Evolutionary conservation across 192 early-diverging fungal species (phyloP), one percentile per base, ranked within the genome.

Genomic region (Umbelopsis isabellina): DNA sequence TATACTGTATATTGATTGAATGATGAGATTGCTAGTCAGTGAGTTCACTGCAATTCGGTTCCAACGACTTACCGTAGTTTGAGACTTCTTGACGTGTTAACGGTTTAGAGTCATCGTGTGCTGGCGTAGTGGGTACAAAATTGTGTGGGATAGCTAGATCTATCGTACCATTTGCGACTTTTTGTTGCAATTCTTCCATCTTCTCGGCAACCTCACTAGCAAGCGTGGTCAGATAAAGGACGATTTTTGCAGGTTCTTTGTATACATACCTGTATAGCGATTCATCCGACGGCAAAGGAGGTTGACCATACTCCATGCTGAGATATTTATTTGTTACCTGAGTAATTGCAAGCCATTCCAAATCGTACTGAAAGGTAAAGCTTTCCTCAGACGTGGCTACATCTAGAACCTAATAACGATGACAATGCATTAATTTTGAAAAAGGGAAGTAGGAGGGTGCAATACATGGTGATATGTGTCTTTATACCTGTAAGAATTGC

Each of bases 321-420:
- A 91, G 66, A 68, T 86, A 84, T n/a, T 78, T 75, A 35, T 90
- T 79, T 72, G 85, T 81, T 20, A 87, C 85, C 37, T 85, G 84
- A 44, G 88, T 85, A 47, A 95, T 92, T 2, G 92, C 89, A 9
- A 95, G 79, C 93, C 93, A 95, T 68, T 95, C 92, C 25, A 88
- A 82, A 68, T 94, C 93, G 69, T 98, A 98, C n/a, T 82, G 80
- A 53, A 99, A 87, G 47, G 85, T 84, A 0, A 83, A 45, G 0
- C 74, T 61, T 15, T 69, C 79, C 41, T 68, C 75, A 5, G 68
- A 45, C 45, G 83, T 76, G 2, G 87, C 80, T 49, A 84, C 53
- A 49, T 84, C 82, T n/a, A 84, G 37, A 6, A 90, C 80, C 69
- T 94, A 85, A 18, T n/a, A 51, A 23, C 7, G 22, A 9, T 13